Conservation (phyloP, 805 yeast genomes). For the Vanderwaltozyma tropicalis region DNA sequence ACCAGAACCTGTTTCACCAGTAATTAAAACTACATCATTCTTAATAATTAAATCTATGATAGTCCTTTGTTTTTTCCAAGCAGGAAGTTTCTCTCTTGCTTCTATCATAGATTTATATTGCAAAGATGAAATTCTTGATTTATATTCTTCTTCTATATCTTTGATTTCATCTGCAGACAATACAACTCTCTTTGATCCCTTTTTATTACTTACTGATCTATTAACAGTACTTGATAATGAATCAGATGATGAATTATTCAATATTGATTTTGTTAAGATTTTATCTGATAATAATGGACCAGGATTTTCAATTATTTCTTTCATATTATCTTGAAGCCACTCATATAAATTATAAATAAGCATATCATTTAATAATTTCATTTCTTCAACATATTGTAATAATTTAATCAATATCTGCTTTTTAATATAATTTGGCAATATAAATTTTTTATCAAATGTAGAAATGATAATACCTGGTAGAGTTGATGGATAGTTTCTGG, state of each 20-base stretch:
- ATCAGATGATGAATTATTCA: no score
- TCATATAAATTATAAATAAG: conserved; percentile 60
- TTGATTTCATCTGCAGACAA: conserved; percentile 26
- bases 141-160: conserved; percentile 29
- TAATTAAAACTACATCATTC: conserved; percentile 61
- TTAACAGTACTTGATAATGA: neutral
- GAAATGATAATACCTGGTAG: conserved; percentile 61
- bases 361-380: conserved; percentile 54
- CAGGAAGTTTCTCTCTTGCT: conserved; percentile 58
- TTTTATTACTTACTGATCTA: conserved; percentile 18
- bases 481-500: conserved; percentile 49
- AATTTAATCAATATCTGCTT: conserved; percentile 42
- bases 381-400: conserved; percentile 33
- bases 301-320: conserved; percentile 55
- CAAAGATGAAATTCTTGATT: conserved; percentile 20
- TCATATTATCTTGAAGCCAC: conserved; percentile 62
- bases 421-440: conserved; percentile 62
- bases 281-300: conserved; percentile 44
- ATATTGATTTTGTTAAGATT: conserved; percentile 6
- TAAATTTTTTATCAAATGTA: conserved; percentile 32
- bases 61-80: conserved; percentile 59
- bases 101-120: conserved; percentile 34
- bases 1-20: conserved; percentile 98
- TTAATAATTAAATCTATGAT: conserved; percentile 46
- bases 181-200: neutral